Conservation (phyloP, 1,284 basidiomycete species). For the Naganishia sp. region DNA sequence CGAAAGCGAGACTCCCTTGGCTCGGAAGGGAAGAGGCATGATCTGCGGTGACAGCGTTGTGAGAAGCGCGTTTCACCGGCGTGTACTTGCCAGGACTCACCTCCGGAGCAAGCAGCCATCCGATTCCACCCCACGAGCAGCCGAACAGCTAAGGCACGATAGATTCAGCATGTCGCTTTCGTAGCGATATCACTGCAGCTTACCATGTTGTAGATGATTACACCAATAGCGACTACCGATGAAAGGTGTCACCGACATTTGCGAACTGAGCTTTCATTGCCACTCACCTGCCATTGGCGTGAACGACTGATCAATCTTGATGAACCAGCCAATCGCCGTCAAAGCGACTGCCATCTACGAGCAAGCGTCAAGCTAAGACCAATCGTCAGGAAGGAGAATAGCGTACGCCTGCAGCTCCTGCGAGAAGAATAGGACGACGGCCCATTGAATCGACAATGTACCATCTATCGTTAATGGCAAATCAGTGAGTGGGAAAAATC, state of each 20-base stretch:
- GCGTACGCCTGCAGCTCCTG: conserved; percentile 80
- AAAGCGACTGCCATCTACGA: conserved; percentile 49
- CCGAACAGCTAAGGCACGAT: not conserved
- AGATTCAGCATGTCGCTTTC: not conserved
- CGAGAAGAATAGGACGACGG: conserved; percentile 83
- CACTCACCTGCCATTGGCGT: conserved; percentile 69
- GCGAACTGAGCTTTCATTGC: not conserved
- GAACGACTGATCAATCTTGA: conserved; percentile 82
- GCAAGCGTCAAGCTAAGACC: not conserved
- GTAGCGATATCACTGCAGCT: conserved; percentile 66
- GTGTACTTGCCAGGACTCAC: conserved; percentile 51
- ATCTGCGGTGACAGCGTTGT: conserved; percentile 61
- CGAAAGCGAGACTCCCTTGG: conserved; percentile 90
- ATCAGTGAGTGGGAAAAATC: conserved; percentile 15
- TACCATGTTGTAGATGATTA: conserved; percentile 84
- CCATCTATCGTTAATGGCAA: conserved; percentile 62
- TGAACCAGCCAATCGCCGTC: conserved; percentile 57
- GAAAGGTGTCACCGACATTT: too few relatives aligned
- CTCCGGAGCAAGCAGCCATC: conserved; percentile 76
- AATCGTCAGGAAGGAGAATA: not conserved
- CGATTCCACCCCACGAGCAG: conserved; percentile 55
- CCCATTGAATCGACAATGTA: conserved; percentile 92
- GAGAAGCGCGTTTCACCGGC: not conserved
- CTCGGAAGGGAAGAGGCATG: conserved; percentile 83
- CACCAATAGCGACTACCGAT: conserved; percentile 74